A percentile compares a stretch with the other conserved stretches of the same genome.
These are phyloP conservation scores for Trichosporon sp. DNA, from an alignment of 1,284 basidiomycete species.

Conservation along the genomic window DNA sequence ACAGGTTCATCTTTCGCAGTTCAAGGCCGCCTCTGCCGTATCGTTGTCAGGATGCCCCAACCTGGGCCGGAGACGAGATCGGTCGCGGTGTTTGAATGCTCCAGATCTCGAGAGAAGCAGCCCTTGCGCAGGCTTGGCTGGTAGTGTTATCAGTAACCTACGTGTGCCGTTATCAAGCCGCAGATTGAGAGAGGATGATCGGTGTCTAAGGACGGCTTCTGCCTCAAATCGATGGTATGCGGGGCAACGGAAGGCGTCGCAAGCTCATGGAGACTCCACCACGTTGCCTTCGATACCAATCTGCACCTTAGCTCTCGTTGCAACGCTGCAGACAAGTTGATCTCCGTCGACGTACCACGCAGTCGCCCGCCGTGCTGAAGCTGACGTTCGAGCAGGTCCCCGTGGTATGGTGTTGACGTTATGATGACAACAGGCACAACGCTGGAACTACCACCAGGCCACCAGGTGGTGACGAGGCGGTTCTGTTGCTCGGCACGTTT, in stretches of 20 bases:
- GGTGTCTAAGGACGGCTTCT: neutral
- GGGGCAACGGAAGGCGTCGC: neutral
- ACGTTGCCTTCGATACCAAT: neutral
- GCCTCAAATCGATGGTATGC: neutral
- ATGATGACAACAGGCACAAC: neutral
- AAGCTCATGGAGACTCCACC: neutral
- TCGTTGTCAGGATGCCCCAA: neutral
- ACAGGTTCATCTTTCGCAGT: constrained; percentile 38
- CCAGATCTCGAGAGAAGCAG: neutral
- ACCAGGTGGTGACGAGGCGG: neutral
- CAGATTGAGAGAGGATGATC: neutral
- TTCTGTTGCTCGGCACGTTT: neutral
- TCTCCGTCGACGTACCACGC: neutral
- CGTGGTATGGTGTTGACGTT: neutral
- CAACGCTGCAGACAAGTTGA: neutral
- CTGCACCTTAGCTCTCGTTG: neutral
- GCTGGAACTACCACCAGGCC: neutral
- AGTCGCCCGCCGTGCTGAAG: neutral
- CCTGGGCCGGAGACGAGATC: neutral
- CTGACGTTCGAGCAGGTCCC: neutral
- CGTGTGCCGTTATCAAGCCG: neutral
- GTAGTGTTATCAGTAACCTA: neutral
- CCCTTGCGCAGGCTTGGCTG: neutral
- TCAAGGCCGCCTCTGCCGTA: neutral
- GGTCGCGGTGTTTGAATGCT: neutral